Evolutionary conservation across 208 protist species (phyloP).

Genomic region (Zelonia costaricensis): DNA sequence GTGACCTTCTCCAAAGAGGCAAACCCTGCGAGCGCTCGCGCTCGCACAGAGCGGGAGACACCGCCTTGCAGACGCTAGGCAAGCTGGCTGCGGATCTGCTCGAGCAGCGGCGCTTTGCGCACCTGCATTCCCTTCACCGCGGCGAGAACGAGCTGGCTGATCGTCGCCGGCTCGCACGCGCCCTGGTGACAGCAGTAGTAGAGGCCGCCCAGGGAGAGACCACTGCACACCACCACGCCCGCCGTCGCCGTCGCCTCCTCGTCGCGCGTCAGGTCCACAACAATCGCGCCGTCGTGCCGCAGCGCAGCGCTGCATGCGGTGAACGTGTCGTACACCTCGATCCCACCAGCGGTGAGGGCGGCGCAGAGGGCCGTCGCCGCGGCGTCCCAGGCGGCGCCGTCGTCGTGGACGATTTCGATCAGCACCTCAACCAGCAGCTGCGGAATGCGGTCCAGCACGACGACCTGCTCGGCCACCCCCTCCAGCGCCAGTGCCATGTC

Average conservation of each 20-base stretch:
- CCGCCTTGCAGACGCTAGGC: background rate
- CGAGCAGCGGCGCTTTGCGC: slow-evolving; percentile 42
- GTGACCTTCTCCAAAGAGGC: too few relatives aligned
- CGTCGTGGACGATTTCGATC: slow-evolving; percentile 73
- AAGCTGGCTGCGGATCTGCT: slow-evolving; percentile 40
- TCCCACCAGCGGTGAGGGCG: slow-evolving; percentile 58
- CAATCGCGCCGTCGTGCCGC: slow-evolving; percentile 50
- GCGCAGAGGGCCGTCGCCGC: slow-evolving; percentile 60
- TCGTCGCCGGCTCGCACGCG: slow-evolving; percentile 58
- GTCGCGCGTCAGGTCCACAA: slow-evolving; percentile 47
- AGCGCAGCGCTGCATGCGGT: slow-evolving; percentile 71
- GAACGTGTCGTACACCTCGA: slow-evolving; percentile 74
- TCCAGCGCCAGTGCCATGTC: slow-evolving; percentile 73
- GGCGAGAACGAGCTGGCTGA: slow-evolving; percentile 45
- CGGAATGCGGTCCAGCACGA: slow-evolving; percentile 70
- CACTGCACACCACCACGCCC: slow-evolving; percentile 45
- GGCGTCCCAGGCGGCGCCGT: slow-evolving; percentile 77
- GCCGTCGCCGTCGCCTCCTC: slow-evolving; percentile 49
- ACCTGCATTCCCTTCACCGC: slow-evolving; percentile 47
- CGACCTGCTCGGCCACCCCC: slow-evolving; percentile 78
- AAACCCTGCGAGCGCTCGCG: too few relatives aligned
- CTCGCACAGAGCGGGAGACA: too few relatives aligned
- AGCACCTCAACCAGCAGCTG: slow-evolving; percentile 79
- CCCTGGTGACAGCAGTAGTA: slow-evolving; percentile 66
- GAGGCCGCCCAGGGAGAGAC: slow-evolving; percentile 48